Percentiles rank a stretch among this genome's conserved stretches.
Evolutionary conservation across 495 filamentous ascomycete species (phyloP).

Genomic region (Penicillium paradoxum): DNA sequence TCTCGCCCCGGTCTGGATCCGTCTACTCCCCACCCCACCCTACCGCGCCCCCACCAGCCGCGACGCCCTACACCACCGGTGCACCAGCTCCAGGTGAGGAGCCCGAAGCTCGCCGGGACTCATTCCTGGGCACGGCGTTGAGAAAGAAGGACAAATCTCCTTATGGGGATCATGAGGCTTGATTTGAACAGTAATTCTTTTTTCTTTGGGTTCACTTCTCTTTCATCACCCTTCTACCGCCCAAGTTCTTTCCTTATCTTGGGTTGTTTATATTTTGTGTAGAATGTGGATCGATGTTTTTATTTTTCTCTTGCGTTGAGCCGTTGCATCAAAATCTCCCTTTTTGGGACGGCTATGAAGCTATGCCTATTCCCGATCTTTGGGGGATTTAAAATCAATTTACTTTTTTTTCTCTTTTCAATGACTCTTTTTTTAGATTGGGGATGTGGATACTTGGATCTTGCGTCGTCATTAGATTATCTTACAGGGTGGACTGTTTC

Average conservation of each 20-base stretch:
- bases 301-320: not conserved
- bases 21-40: constrained; percentile 18
- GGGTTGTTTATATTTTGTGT: constrained; percentile 4
- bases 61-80: not conserved
- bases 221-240: not conserved
- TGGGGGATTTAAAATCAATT: too few species aligned
- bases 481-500: too few species aligned
- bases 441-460: too few species aligned
- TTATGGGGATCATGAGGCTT: constrained; percentile 13
- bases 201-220: not conserved
- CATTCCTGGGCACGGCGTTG: constrained; percentile 10
- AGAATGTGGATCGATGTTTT: not conserved
- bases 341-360: not conserved
- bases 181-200: not conserved
- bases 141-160: constrained; percentile 12
- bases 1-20: constrained; percentile 15
- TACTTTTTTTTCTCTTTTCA: too few species aligned
- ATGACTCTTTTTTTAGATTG: too few species aligned
- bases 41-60: not conserved
- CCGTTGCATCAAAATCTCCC: not conserved
- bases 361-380: not conserved
- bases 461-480: too few species aligned
- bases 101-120: constrained; percentile 1
- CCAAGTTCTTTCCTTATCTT: not conserved
- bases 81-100: not conserved